Conservation (phyloP, 2,329 filamentous ascomycete genomes). For the Fusarium phyllophilum region DNA sequence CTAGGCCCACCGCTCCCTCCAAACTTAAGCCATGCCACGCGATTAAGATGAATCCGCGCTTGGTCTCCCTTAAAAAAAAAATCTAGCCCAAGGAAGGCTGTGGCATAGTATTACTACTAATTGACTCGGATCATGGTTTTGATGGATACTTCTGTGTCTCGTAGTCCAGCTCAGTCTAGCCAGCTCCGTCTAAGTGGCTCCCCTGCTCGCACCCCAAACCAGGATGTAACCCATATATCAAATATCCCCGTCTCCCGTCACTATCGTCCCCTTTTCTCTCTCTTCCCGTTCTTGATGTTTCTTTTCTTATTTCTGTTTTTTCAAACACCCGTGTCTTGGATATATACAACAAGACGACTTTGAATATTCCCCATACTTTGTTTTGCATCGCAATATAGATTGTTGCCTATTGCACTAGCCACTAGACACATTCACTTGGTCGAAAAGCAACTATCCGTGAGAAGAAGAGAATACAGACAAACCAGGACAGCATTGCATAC, state of each 20-base stretch:
- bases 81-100: not conserved
- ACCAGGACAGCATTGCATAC: conserved; percentile 8
- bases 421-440: conserved; percentile 6
- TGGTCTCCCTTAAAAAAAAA: conserved; percentile 5
- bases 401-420: conserved; percentile 2
- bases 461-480: conserved; percentile 5
- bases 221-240: conserved; percentile 32
- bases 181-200: conserved; percentile 32
- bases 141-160: conserved; percentile 11
- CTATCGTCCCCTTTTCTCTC: conserved; percentile 35
- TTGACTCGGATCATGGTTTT: conserved; percentile 4
- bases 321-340: conserved; percentile 14
- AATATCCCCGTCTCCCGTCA: conserved; percentile 35
- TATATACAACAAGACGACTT: conserved; percentile 9
- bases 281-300: conserved; percentile 33
- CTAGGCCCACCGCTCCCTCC: conserved; percentile 5
- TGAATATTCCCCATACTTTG: conserved; percentile 10
- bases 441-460: conserved; percentile 17
- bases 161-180: conserved; percentile 5
- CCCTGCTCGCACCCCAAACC: conserved; percentile 4
- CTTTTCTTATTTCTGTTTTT: conserved; percentile 28
- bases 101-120: not conserved
- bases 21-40: conserved; percentile 4
- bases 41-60: conserved; percentile 12
- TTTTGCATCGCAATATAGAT: conserved; percentile 11